Evolutionary conservation across 202 grass and related monocot genomes (phyloP).

Genomic region (Setaria viridis): DNA sequence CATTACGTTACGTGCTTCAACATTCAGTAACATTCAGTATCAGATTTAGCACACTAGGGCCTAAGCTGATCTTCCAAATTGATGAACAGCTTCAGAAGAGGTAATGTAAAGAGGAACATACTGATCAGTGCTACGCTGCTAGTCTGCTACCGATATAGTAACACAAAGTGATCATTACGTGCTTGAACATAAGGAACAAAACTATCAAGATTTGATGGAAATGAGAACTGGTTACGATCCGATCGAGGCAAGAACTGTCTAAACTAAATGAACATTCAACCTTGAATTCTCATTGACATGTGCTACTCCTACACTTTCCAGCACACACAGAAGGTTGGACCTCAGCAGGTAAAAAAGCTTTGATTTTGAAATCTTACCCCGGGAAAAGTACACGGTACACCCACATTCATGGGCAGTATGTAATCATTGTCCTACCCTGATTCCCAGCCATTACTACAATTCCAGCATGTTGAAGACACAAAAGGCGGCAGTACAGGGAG

Average conservation of each 20-base stretch:
- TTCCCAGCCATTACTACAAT: constrained; percentile 40
- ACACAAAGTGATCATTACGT: too few relatives aligned
- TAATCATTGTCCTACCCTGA: constrained; percentile 51
- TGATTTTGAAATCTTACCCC: constrained; percentile 20
- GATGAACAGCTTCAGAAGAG: too few relatives aligned
- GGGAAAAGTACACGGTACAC: constrained; percentile 6
- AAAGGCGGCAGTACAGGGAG: constrained; percentile 24
- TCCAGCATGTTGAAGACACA: constrained; percentile 49
- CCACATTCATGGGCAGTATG: constrained; percentile 46
- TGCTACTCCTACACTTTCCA: not conserved
- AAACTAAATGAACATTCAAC: not conserved
- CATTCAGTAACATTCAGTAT: too few relatives aligned
- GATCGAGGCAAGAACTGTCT: not conserved
- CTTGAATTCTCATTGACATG: not conserved
- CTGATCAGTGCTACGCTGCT: too few relatives aligned
- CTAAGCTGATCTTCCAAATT: too few relatives aligned
- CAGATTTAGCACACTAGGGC: too few relatives aligned
- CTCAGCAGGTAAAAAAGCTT: not conserved
- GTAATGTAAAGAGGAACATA: too few relatives aligned
- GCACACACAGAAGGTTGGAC: not conserved
- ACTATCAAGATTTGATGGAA: not conserved
- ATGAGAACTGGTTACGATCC: not conserved
- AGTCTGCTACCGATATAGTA: too few relatives aligned
- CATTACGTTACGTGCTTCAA: too few relatives aligned
- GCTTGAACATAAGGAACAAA: too few relatives aligned